Conservation (phyloP, 768 basidiomycete genomes). For the Gymnopilus dilepis region DNA sequence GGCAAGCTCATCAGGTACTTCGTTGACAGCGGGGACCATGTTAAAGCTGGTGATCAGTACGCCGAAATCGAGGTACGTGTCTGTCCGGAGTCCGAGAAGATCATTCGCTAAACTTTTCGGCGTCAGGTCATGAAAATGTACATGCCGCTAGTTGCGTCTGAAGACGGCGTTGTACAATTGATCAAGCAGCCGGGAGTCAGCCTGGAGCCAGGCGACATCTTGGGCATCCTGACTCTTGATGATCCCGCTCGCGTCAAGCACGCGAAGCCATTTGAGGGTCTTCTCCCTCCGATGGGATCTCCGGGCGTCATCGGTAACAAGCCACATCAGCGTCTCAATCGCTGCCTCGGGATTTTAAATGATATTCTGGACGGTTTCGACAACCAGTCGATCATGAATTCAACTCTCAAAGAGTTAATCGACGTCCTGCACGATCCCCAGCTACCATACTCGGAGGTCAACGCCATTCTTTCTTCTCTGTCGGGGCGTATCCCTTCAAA, state of each 20-base stretch:
- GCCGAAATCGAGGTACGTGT: conserved; percentile 92
- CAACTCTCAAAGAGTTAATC: conserved; percentile 87
- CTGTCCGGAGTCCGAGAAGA: background rate
- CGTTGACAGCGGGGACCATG: conserved; percentile 96
- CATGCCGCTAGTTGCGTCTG: conserved; percentile 94
- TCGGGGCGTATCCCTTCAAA: conserved; percentile 93
- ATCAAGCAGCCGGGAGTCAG: conserved; percentile 99
- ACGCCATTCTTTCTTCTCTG: conserved; percentile 82
- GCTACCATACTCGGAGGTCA: conserved; percentile 87
- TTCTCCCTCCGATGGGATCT: conserved; percentile 85
- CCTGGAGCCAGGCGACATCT: conserved; percentile 94
- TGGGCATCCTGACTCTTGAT: conserved; percentile 95
- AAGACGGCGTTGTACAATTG: conserved; percentile 93
- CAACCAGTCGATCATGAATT: conserved; percentile 89
- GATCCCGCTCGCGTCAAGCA: conserved; percentile 97
- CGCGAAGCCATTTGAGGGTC: conserved; percentile 97
- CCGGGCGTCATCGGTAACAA: conserved; percentile 89
- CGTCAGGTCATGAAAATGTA: conserved; percentile 98
- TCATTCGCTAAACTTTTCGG: conserved; percentile 11
- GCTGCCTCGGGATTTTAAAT: conserved; percentile 75
- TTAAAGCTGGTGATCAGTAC: conserved; percentile 95
- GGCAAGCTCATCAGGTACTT: conserved; percentile 95
- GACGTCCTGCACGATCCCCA: conserved; percentile 82
- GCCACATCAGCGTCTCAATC: conserved; percentile 83
- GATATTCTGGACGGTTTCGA: conserved; percentile 97